Conservation (phyloP, 176 grass and related monocot genomes). For the Oryza australiensis region DNA sequence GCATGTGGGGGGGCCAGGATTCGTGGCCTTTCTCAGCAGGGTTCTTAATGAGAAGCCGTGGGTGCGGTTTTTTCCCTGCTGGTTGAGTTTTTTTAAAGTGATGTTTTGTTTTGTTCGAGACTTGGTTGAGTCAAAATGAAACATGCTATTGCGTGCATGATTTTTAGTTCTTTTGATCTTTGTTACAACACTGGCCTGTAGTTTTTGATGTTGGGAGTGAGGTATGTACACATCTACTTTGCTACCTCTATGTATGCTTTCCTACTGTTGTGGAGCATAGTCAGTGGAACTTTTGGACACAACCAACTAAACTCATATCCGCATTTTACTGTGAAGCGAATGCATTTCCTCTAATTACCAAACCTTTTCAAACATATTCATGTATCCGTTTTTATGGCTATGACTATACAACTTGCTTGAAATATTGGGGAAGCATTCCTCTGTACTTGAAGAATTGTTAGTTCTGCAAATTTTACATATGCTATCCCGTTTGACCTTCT, state of each 20-base stretch:
- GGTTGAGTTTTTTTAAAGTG: no score
- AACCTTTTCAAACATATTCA: background rate
- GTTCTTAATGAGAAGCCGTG: no score
- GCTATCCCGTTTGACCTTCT: constrained; percentile 6
- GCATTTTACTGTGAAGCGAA: no score
- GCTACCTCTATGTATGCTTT: background rate
- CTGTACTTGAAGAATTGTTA: background rate
- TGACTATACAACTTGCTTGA: background rate
- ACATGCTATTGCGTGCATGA: background rate
- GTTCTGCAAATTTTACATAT: constrained; percentile 9
- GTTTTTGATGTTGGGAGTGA: background rate
- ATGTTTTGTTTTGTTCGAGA: background rate
- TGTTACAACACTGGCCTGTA: background rate
- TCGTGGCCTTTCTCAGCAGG: no score
- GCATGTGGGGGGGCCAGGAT: no score
- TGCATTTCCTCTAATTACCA: background rate
- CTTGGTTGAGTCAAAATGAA: background rate
- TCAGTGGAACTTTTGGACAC: background rate
- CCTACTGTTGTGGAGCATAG: background rate
- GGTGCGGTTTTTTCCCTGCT: no score
- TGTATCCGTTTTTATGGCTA: background rate
- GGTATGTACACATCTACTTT: background rate
- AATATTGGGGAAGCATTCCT: background rate
- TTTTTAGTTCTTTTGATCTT: background rate
- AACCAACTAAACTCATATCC: no score